Percentiles rank a stretch among this genome's conserved stretches.
Conservation (phyloP, 352 stramenopile species). For the Phytophthora nicotianae region DNA sequence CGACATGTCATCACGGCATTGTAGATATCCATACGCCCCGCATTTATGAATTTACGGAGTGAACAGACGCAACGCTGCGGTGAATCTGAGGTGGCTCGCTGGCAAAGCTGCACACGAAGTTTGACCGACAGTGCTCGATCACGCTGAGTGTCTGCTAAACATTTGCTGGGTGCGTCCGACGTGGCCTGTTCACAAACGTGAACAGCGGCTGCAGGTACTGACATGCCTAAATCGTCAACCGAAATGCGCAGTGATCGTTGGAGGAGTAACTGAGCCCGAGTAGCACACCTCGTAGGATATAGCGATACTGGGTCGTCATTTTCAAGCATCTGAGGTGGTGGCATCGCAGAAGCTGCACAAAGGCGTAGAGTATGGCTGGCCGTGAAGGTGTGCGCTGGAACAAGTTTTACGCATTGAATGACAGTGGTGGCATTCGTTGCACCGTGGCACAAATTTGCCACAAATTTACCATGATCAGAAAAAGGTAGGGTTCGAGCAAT, state of each 20-base stretch:
- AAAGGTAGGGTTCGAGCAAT: slow-evolving; percentile 11
- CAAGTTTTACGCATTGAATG: slow-evolving; percentile 33
- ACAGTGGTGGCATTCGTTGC: slow-evolving; percentile 30
- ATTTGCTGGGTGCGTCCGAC: slow-evolving; percentile 41
- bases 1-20: slow-evolving; percentile 29
- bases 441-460: slow-evolving; percentile 35
- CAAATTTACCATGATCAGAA: slow-evolving; percentile 17
- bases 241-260: slow-evolving; percentile 9
- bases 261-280: slow-evolving; percentile 22
- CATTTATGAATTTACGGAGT: slow-evolving; percentile 38
- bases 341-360: slow-evolving; percentile 32
- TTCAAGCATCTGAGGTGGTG: neutral
- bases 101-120: slow-evolving; percentile 37
- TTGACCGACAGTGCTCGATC: slow-evolving; percentile 26
- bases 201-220: slow-evolving; percentile 28
- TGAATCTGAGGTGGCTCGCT: slow-evolving; percentile 21
- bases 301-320: neutral
- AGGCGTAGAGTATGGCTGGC: slow-evolving; percentile 29
- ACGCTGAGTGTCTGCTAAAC: slow-evolving; percentile 35
- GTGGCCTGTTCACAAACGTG: slow-evolving; percentile 36
- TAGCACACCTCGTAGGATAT: slow-evolving; percentile 31
- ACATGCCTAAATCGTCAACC: slow-evolving; percentile 13
- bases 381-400: slow-evolving; percentile 29
- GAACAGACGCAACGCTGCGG: slow-evolving; percentile 32
- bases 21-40: slow-evolving; percentile 27